Evolutionary conservation across 2,329 filamentous ascomycete genomes (phyloP).

Genomic region (Xylaria sp.): DNA sequence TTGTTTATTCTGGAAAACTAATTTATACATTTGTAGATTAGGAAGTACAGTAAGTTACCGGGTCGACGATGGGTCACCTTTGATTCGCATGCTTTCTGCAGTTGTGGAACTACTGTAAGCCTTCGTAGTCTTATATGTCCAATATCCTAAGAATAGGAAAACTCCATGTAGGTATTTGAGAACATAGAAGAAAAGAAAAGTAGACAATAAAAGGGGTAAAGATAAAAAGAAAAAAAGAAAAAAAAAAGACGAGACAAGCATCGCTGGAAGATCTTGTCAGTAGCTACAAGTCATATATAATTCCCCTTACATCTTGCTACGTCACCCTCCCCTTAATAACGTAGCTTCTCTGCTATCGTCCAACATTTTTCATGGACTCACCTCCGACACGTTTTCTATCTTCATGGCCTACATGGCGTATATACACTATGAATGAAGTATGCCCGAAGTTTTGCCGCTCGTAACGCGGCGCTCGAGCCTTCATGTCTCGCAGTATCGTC

Average conservation of each 20-base stretch:
- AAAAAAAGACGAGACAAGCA: background rate
- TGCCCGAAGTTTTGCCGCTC: constrained; percentile 33
- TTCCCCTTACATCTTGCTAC: background rate
- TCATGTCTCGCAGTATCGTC: background rate
- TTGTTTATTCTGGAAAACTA: background rate
- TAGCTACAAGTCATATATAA: background rate
- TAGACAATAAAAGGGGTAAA: background rate
- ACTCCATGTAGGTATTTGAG: background rate
- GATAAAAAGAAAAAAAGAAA: background rate
- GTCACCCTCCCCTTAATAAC: background rate
- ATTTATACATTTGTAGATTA: background rate
- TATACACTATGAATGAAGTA: background rate
- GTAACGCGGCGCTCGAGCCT: background rate
- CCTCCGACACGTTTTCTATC: background rate
- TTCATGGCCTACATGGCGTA: background rate
- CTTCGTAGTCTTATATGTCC: background rate
- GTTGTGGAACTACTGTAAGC: background rate
- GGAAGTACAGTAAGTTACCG: background rate
- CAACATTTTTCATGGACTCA: background rate
- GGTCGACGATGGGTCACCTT: background rate
- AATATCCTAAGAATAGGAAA: background rate
- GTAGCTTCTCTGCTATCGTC: background rate
- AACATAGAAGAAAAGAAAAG: background rate
- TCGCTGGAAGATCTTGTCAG: background rate
- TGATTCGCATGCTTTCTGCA: background rate